phyloP scores from a whole-genome alignment of 164 flowering plant species.

The Taxillus chinensis region DNA sequence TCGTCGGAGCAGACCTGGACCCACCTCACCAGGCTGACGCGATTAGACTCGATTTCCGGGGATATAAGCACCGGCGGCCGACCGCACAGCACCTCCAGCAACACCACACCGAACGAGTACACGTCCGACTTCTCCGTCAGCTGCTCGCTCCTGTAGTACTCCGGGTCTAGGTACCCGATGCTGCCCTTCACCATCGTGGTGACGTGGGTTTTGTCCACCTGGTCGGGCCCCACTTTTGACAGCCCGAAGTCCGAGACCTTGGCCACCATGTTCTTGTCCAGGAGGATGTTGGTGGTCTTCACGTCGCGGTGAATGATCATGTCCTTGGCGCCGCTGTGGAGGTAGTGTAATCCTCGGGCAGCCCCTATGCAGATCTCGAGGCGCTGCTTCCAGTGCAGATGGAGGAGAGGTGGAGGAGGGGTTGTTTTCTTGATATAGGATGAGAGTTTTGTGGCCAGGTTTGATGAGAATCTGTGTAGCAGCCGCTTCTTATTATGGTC shows the following conservation, averaged over 20 bases:
- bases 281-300: slow-evolving; percentile 31
- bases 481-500: too few species aligned
- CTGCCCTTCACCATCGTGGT: slow-evolving; percentile 36
- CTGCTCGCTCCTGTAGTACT: slow-evolving; percentile 17
- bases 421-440: too few species aligned
- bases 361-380: slow-evolving; percentile 34
- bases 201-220: slow-evolving; percentile 13
- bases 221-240: slow-evolving; percentile 20
- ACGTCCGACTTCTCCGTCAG: slow-evolving; percentile 33
- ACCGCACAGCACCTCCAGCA: slow-evolving; percentile 23
- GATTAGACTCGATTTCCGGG: slow-evolving; percentile 7
- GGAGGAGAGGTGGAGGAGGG: background rate
- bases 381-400: slow-evolving; percentile 29
- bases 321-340: slow-evolving; percentile 24
- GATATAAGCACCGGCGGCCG: slow-evolving; percentile 13
- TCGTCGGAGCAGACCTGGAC: slow-evolving; percentile 1
- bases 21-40: slow-evolving; percentile 18
- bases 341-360: slow-evolving; percentile 33
- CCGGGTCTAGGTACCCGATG: slow-evolving; percentile 34
- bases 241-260: slow-evolving; percentile 49
- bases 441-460: too few species aligned
- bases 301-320: slow-evolving; percentile 41
- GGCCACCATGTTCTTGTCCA: slow-evolving; percentile 32
- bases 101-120: slow-evolving; percentile 35
- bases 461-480: too few species aligned